phyloP scores from a whole-genome alignment of 495 filamentous ascomycete genomes.

The Aspergillus sparsus region DNA sequence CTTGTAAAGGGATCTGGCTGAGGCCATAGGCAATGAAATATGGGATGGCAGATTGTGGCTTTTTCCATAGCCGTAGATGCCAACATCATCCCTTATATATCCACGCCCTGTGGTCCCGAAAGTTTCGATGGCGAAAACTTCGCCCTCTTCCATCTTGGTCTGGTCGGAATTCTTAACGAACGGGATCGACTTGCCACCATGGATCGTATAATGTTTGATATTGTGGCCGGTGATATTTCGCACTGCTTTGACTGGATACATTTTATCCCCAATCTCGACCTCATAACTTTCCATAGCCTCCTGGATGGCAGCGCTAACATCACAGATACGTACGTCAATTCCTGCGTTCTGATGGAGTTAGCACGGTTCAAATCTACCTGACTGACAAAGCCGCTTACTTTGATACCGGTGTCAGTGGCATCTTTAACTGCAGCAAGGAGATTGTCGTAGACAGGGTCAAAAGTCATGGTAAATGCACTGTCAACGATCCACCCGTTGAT shows the following conservation, averaged over 20 bases:
- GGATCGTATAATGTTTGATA: conserved; percentile 60
- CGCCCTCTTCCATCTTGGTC: conserved; percentile 68
- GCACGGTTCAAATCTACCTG: not conserved
- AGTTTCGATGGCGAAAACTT: conserved; percentile 66
- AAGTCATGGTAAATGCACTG: conserved; percentile 63
- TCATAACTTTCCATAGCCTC: conserved; percentile 71
- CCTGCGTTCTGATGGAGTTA: conserved; percentile 50
- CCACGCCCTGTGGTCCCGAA: conserved; percentile 64
- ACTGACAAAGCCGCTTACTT: conserved; percentile 30
- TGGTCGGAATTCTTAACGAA: conserved; percentile 60
- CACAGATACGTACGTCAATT: conserved; percentile 61
- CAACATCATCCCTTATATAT: conserved; percentile 41
- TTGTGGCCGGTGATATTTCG: conserved; percentile 60
- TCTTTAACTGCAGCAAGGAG: conserved; percentile 62
- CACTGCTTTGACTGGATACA: conserved; percentile 59
- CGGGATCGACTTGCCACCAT: conserved; percentile 62
- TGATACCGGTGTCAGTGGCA: conserved; percentile 63
- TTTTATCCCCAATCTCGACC: conserved; percentile 57
- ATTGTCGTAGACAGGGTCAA: conserved; percentile 62
- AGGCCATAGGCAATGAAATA: conserved; percentile 52
- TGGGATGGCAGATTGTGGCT: conserved; percentile 47
- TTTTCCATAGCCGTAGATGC: conserved; percentile 54
- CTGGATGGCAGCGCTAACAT: conserved; percentile 64
- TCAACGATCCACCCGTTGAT: conserved; percentile 67
- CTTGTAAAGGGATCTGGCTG: conserved; percentile 58